Percentiles rank a stretch among this genome's conserved stretches.
Conservation (phyloP, 352 stramenopile species). For the Phytophthora megakarya region DNA sequence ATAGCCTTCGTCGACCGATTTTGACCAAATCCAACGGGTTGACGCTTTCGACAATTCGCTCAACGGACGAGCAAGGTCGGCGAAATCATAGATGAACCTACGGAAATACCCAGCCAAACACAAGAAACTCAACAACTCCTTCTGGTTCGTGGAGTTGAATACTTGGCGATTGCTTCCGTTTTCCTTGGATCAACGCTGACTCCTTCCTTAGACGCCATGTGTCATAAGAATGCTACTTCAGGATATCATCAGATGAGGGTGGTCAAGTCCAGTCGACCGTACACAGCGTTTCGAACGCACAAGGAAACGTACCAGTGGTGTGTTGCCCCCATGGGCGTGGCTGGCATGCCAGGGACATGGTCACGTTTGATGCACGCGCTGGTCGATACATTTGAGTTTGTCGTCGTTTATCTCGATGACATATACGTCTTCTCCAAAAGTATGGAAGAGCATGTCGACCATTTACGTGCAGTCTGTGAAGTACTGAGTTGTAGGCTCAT, state of each 20-base stretch:
- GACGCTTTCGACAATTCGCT: too few relatives aligned
- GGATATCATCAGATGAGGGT: conserved; percentile 37
- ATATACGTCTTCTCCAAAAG: too few relatives aligned
- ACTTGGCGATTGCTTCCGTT: conserved; percentile 32
- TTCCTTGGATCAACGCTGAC: conserved; percentile 29
- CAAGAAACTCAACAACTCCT: conserved; percentile 40
- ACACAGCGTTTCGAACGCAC: conserved; percentile 40
- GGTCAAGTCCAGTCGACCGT: conserved; percentile 14
- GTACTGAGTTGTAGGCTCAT: too few relatives aligned
- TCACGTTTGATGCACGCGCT: conserved; percentile 41
- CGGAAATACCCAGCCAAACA: conserved; percentile 34
- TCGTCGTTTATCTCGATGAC: conserved; percentile 47
- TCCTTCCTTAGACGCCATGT: conserved; percentile 27
- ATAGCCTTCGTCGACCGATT: too few relatives aligned
- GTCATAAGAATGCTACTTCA: conserved; percentile 32
- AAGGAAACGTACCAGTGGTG: conserved; percentile 50
- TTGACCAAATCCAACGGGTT: too few relatives aligned
- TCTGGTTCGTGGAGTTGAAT: conserved; percentile 14
- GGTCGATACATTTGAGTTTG: conserved; percentile 34
- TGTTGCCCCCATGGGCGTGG: conserved; percentile 47
- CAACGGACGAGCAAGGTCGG: too few relatives aligned
- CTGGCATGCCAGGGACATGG: conserved; percentile 44
- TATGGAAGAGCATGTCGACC: too few relatives aligned
- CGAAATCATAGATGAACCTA: conserved; percentile 1
- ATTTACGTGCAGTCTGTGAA: too few relatives aligned